Percentiles rank a stretch among this genome's conserved stretches.
Conservation (phyloP, 2,329 filamentous ascomycete species). For the Aspergillus ochraceus region DNA sequence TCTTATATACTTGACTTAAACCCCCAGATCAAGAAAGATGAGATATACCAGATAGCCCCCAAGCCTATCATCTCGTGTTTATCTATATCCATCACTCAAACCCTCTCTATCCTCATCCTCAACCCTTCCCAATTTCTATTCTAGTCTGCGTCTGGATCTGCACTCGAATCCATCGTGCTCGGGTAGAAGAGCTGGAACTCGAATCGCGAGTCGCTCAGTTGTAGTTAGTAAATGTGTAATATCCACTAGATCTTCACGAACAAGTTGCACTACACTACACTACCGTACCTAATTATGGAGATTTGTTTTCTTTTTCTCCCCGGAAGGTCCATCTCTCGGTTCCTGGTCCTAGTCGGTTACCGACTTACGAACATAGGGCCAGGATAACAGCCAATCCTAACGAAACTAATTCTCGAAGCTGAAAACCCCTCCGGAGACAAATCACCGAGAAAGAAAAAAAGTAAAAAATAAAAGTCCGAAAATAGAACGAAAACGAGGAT, state of each 20-base stretch:
- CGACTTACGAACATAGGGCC: not conserved
- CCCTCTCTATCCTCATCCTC: not conserved
- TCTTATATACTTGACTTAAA: not conserved
- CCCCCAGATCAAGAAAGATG: too few relatives aligned
- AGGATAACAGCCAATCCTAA: not conserved
- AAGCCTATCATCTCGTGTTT: not conserved
- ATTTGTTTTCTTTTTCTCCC: too few relatives aligned
- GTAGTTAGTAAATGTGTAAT: too few relatives aligned
- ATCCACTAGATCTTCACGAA: not conserved
- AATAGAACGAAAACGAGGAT: not conserved
- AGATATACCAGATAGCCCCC: too few relatives aligned
- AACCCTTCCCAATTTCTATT: not conserved
- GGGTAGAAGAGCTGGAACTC: too few relatives aligned
- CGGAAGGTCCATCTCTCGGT: not conserved
- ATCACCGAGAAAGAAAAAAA: not conserved
- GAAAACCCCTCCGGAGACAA: too few relatives aligned
- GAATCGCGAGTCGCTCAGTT: too few relatives aligned
- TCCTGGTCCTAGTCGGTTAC: not conserved
- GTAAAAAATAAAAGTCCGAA: not conserved
- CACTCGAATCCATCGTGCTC: too few relatives aligned
- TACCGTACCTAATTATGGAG: too few relatives aligned
- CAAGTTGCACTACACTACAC: not conserved
- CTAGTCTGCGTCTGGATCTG: not conserved
- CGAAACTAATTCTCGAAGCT: not conserved
- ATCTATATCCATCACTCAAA: not conserved